phyloP scores from a whole-genome alignment of 352 stramenopile species.

The Discostella stelligera region DNA sequence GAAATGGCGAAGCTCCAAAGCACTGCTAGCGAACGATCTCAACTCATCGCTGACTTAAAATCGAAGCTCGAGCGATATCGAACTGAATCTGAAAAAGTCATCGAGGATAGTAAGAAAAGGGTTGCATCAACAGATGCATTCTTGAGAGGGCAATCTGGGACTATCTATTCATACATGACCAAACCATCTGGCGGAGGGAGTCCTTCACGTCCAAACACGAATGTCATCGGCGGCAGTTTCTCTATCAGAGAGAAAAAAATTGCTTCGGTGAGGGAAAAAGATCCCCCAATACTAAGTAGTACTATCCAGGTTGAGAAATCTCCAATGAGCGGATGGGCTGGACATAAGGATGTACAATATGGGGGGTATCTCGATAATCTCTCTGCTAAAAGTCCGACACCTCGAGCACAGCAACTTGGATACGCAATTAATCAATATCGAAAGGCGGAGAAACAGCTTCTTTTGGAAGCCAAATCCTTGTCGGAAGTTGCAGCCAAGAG shows the following conservation, averaged over 20 bases:
- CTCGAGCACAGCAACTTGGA: slow-evolving; percentile 10
- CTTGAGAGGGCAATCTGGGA: slow-evolving; percentile 15
- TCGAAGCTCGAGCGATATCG: slow-evolving; percentile 29
- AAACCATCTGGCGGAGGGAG: slow-evolving; percentile 5
- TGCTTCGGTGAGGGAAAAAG: slow-evolving; percentile 12
- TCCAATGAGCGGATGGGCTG: slow-evolving; percentile 41
- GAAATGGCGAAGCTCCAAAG: slow-evolving; percentile 32
- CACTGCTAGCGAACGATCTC: slow-evolving; percentile 25
- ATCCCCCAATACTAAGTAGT: not conserved
- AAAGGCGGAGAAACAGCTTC: slow-evolving; percentile 4
- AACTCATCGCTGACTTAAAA: slow-evolving; percentile 35
- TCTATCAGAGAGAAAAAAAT: slow-evolving; percentile 27
- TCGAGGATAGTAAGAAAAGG: slow-evolving; percentile 20
- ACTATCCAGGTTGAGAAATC: not conserved
- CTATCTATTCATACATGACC: slow-evolving; percentile 7
- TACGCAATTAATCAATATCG: slow-evolving; percentile 10
- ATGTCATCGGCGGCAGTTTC: slow-evolving; percentile 28
- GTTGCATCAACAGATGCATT: slow-evolving; percentile 32
- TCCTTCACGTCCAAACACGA: slow-evolving; percentile 13
- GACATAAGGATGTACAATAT: slow-evolving; percentile 27
- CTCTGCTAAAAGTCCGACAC: slow-evolving; percentile 6
- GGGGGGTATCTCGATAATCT: slow-evolving; percentile 42
- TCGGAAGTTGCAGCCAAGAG: slow-evolving; percentile 17
- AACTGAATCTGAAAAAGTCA: slow-evolving; percentile 25
- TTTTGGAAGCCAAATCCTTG: slow-evolving; percentile 24